Conservation (phyloP, 768 basidiomycete genomes). For the Phaffia australis region DNA sequence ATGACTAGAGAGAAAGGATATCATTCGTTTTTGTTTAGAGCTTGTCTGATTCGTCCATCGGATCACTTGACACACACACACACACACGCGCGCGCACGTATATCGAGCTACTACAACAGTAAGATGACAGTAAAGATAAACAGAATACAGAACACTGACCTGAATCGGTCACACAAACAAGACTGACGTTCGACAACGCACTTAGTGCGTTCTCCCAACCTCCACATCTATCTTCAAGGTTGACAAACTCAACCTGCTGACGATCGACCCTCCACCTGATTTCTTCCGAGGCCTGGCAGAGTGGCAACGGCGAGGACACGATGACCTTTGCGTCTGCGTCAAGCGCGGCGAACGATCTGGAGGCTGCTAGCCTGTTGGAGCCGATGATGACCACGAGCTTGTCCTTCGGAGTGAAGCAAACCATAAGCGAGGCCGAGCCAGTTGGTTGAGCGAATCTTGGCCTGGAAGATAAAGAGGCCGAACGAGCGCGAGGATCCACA, state of each 20-base stretch:
- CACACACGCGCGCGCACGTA: constrained; percentile 51
- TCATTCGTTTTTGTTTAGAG: not conserved
- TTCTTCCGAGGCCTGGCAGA: constrained; percentile 54
- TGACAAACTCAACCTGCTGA: constrained; percentile 44
- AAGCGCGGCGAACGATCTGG: constrained; percentile 68
- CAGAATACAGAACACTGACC: no score
- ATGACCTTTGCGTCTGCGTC: constrained; percentile 66
- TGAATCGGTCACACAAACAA: not conserved
- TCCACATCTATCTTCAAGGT: constrained; percentile 36
- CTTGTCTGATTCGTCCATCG: no score
- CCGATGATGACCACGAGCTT: constrained; percentile 53
- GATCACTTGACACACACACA: constrained; percentile 53
- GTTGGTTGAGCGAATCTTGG: no score
- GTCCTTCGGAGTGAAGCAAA: no score
- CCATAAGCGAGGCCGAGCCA: no score
- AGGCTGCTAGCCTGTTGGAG: constrained; percentile 64
- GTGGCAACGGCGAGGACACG: constrained; percentile 39
- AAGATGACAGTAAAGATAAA: not conserved
- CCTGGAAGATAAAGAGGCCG: no score
- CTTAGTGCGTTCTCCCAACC: not conserved
- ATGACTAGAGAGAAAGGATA: not conserved
- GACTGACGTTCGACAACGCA: not conserved
- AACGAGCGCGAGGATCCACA: no score
- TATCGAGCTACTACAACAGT: constrained; percentile 1
- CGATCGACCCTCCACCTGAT: constrained; percentile 52